Evolutionary conservation across 208 protist species (phyloP).

Genomic region (Naegleria lovaniensis): DNA sequence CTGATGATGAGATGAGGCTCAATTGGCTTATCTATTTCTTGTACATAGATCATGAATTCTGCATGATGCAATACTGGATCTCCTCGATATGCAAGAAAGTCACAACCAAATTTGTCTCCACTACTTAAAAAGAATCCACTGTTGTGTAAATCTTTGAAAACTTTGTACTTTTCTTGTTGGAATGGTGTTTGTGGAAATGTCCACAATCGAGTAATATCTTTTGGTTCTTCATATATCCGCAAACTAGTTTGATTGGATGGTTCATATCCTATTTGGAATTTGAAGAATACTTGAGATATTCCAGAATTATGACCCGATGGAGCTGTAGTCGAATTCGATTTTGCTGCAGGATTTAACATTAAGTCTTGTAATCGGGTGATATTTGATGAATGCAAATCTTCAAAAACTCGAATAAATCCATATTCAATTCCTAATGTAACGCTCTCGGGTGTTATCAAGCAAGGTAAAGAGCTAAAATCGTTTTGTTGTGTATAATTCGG

Average conservation of each 20-base stretch:
- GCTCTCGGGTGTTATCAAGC: background rate
- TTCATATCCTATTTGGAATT: background rate
- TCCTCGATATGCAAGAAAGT: background rate
- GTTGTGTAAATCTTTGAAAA: background rate
- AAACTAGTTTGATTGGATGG: background rate
- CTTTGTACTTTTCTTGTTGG: background rate
- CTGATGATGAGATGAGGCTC: background rate
- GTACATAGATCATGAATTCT: slow-evolving; percentile 17
- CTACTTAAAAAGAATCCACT: background rate
- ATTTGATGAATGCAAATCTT: background rate
- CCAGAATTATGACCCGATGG: background rate
- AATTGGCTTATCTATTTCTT: background rate
- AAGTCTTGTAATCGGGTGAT: background rate
- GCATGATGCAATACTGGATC: background rate
- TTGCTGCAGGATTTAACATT: background rate
- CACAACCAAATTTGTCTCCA: slow-evolving; percentile 25
- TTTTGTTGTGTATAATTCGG: background rate
- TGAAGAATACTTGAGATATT: background rate
- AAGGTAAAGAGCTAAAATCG: background rate
- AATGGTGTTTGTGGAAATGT: background rate
- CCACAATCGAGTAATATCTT: background rate
- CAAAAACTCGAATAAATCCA: background rate
- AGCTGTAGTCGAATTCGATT: background rate
- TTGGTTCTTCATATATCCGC: background rate
- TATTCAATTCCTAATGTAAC: background rate